These are phyloP conservation scores for Alternaria metachromatica DNA, from an alignment of 2,329 filamentous ascomycete genomes.

Conservation along the genomic window DNA sequence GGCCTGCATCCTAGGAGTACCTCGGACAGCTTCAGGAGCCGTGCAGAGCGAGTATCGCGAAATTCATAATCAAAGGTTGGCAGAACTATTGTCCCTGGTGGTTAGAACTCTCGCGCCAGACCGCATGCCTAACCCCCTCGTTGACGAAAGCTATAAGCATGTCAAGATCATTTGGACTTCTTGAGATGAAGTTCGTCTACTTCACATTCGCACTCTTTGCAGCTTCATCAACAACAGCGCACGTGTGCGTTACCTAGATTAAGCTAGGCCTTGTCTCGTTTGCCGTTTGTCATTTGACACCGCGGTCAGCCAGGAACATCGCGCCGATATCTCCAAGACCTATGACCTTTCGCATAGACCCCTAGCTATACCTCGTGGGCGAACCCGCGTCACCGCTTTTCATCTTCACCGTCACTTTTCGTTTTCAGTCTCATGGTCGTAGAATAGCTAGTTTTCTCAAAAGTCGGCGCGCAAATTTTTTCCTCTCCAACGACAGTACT, in stretches of 20 bases:
- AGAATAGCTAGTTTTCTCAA: not conserved
- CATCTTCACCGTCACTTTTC: constrained; percentile 10
- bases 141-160: not conserved
- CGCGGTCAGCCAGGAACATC: constrained; percentile 2
- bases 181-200: constrained; percentile 13
- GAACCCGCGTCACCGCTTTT: constrained; percentile 7
- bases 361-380: not conserved
- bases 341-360: not conserved
- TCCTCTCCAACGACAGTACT: constrained; percentile 18
- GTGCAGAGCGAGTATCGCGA: not conserved
- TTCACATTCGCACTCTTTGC: constrained; percentile 11
- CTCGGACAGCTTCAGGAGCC: constrained; percentile 8
- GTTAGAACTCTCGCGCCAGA: constrained; percentile 15
- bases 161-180: constrained; percentile 11
- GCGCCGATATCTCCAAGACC: too few species aligned
- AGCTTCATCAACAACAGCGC: constrained; percentile 15
- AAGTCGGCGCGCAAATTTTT: constrained; percentile 3
- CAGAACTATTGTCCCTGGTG: constrained; percentile 16
- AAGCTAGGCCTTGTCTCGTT: constrained; percentile 14
- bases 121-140: constrained; percentile 4
- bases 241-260: constrained; percentile 19
- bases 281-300: constrained; percentile 11
- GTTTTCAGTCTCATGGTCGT: not conserved
- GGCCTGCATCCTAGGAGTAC: constrained; percentile 5
- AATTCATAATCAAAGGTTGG: constrained; percentile 8